Evolutionary conservation across 2,329 filamentous ascomycete genomes (phyloP), one percentile per base, ranked within the genome.

Genomic region (Calonectria pauciramosa): DNA sequence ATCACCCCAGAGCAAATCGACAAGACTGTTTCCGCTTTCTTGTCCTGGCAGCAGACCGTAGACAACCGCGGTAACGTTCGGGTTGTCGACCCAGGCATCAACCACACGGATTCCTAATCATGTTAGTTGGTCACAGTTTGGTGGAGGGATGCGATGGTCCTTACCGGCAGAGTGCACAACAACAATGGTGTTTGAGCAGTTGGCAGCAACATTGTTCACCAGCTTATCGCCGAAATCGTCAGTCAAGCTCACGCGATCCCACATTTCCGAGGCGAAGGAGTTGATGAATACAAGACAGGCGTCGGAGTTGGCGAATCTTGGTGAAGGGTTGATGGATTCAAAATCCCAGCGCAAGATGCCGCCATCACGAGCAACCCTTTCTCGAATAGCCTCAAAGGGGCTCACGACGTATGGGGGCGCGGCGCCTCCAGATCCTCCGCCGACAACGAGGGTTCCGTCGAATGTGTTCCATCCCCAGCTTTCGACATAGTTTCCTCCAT

Each of bases 171-270:
- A 93, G 82, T 94, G 93, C 2, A 92, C 87, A 2, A 94, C 88
- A 0, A 94, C 93, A 0, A 94, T 86, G 8, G 93, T 92, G 68
- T 89, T 91, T 68, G 87, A 86, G 91, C 89, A 76, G 80, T 91
- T 93, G 41, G 87, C 88, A 5, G 92, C 92, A 0, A 91, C 92
- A 9, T 89, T 86, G 74, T 90, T 54, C 9, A 68, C 49, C 2
- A 68, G 23, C 6, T 56, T 32, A 13, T 99, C 95, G 51, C 95
- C 56, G 38, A 63, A 63, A n/a, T 63, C 96, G 73, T 93, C 90
- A 73, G 93, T 89, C 96, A 96, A 99, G 0, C 98, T 88, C 0
- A 96, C 98, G 44, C 99, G 89, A 86, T 99, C 95, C 86, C 91
- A 98, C 7, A 95, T 96, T 86, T 99, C 97, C 68, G 96, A 96